Evolutionary conservation across 768 basidiomycete species (phyloP).

Genomic region (Naganishia onofrii): DNA sequence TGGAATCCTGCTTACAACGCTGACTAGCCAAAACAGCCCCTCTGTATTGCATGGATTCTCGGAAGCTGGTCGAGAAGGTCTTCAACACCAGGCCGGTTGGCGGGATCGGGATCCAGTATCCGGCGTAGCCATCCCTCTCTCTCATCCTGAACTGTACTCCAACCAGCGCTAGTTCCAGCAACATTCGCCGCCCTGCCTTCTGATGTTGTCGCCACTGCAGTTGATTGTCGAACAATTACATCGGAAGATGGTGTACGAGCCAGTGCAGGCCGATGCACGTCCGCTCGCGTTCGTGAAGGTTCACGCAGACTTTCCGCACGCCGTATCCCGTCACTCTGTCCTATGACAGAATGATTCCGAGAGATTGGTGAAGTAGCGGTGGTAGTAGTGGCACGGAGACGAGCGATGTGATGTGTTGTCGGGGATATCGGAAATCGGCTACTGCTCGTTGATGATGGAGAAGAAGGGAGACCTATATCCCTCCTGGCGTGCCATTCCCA

Average conservation of each 20-base stretch:
- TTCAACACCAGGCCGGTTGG: background rate
- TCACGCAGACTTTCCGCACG: conserved; percentile 38
- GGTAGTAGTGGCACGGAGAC: too few relatives aligned
- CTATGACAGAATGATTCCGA: background rate
- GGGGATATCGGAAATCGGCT: background rate
- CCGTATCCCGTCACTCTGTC: conserved; percentile 26
- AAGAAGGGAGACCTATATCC: conserved; percentile 32
- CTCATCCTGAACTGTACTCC: background rate
- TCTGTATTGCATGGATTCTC: too few relatives aligned
- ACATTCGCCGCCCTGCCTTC: background rate
- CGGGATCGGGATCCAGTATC: conserved; percentile 13
- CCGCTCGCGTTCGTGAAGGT: background rate
- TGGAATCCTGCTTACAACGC: too few relatives aligned
- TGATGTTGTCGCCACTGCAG: background rate
- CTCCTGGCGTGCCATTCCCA: conserved; percentile 54
- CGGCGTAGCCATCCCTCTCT: background rate
- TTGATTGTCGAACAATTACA: background rate
- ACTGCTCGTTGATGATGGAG: background rate
- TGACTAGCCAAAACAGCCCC: too few relatives aligned
- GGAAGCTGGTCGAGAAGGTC: background rate
- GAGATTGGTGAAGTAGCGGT: too few relatives aligned
- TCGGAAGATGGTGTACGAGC: conserved; percentile 9
- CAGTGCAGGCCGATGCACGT: background rate
- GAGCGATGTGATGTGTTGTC: background rate
- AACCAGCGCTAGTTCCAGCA: background rate